Evolutionary conservation across 78 protist species (phyloP).

Genomic region (Protostelium mycophagum): DNA sequence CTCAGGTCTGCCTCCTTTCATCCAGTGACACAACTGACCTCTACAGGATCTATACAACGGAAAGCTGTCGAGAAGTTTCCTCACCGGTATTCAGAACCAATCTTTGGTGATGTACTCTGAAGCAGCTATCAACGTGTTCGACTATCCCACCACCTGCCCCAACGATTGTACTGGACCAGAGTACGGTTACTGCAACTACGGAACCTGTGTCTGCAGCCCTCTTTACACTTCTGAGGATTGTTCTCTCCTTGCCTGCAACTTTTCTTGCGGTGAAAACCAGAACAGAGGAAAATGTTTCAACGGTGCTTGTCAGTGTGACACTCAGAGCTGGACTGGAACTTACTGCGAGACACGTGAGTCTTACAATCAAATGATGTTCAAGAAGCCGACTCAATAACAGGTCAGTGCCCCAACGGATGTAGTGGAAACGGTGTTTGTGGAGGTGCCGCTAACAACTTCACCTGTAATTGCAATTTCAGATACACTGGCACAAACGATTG

Average conservation of each 20-base stretch:
- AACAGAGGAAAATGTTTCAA: background rate
- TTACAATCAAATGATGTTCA: background rate
- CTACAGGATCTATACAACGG: too few relatives aligned
- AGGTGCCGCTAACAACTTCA: background rate
- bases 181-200: background rate
- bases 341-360: background rate
- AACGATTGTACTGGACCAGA: background rate
- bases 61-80: background rate
- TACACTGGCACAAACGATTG: too few relatives aligned
- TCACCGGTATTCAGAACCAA: background rate
- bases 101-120: background rate
- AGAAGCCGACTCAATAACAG: background rate
- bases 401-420: background rate
- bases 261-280: background rate
- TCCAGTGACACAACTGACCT: too few relatives aligned
- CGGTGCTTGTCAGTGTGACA: background rate
- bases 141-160: background rate
- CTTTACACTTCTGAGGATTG: background rate
- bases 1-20: too few relatives aligned
- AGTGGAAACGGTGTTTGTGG: background rate
- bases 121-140: background rate
- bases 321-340: background rate
- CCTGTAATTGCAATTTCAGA: background rate
- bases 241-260: background rate
- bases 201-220: background rate